These are phyloP conservation scores for Xylariaceae sp. DNA, from an alignment of 2,329 filamentous ascomycete species.

Conservation along the genomic window DNA sequence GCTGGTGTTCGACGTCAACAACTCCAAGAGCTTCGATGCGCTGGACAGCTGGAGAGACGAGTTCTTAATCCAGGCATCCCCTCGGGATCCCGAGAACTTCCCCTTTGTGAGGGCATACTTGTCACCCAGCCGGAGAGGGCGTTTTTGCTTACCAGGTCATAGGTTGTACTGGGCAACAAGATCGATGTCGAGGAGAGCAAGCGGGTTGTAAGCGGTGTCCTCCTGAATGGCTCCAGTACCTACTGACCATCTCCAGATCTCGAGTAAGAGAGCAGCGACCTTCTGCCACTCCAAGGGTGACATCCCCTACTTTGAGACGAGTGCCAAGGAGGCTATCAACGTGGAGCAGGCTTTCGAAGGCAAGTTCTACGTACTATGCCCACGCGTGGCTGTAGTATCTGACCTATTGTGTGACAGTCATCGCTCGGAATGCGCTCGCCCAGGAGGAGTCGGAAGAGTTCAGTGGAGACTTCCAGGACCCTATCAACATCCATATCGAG, in stretches of 20 bases:
- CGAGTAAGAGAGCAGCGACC: constrained; percentile 89
- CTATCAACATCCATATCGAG: constrained; percentile 96
- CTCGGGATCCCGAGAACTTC: constrained; percentile 93
- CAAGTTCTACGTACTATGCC: constrained; percentile 24
- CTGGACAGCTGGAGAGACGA: constrained; percentile 98
- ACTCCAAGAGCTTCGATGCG: constrained; percentile 97
- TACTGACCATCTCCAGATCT: constrained; percentile 54
- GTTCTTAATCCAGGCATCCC: constrained; percentile 94
- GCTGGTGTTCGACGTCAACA: constrained; percentile 97
- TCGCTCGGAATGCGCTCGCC: constrained; percentile 87
- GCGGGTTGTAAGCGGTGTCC: constrained; percentile 58
- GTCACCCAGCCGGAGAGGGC: background rate
- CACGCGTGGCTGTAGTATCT: background rate
- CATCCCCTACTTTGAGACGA: constrained; percentile 98
- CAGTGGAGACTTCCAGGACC: constrained; percentile 93
- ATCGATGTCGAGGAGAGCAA: constrained; percentile 98
- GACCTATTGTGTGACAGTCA: constrained; percentile 52
- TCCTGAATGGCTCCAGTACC: constrained; percentile 14
- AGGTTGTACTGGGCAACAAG: constrained; percentile 97
- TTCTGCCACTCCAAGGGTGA: constrained; percentile 97
- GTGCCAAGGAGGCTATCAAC: constrained; percentile 96
- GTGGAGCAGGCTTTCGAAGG: constrained; percentile 76
- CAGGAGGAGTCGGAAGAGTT: constrained; percentile 98
- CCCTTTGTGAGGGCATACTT: constrained; percentile 67
- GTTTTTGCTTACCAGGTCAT: constrained; percentile 1